Evolutionary conservation across 805 yeast genomes (phyloP), one percentile per base, ranked within the genome.

Genomic region (Tetrapisispora taiwanensis): DNA sequence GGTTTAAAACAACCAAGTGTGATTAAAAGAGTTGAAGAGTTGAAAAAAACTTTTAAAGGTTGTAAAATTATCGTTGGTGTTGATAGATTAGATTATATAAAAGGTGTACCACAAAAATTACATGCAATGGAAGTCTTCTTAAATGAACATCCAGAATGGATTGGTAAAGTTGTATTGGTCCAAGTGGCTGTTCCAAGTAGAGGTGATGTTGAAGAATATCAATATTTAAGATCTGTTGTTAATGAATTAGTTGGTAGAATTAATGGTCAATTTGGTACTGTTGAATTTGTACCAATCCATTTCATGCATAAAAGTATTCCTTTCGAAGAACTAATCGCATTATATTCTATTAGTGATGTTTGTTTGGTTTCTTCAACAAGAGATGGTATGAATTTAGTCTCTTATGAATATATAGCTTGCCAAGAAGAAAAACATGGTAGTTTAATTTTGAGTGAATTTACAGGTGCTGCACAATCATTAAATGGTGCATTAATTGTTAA

Each of bases 391-490:
- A 92, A 92, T 62, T 74, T 92, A 57, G 98, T 94, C 36, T 78
- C 90, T 43, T 94, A 87, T 62, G 99, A 92, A 67, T 92, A 92
- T 65, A 87, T 92, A 55, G 97, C 97, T 1, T 90, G 97, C 59
- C 98, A 92, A 66, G 75, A 79, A 49, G 80, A 81, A 39, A 79
- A 79, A 48, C 80, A 87, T 50, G 99, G 99, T 8, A 79, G 88
- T 3, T 71, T 92, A 53, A 84, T 92, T 40, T 64, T 92, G 49
- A 82, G 95, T 35, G 99, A 92, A 67, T 92, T 92, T 67, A 92
- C 98, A 0, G 99, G 99, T 40, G 98, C 98, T n/a, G 97, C 98
- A 1, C 99, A 92, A 67, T 84, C 95, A 1, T 70, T 92, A 50
- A 90, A 92, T 59, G 99, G 99, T 20, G 88, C 95, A 1, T 62